Base-by-base conservation (phyloP, 1,284 basidiomycete genomes). In the Trametes versicolor region DNA sequence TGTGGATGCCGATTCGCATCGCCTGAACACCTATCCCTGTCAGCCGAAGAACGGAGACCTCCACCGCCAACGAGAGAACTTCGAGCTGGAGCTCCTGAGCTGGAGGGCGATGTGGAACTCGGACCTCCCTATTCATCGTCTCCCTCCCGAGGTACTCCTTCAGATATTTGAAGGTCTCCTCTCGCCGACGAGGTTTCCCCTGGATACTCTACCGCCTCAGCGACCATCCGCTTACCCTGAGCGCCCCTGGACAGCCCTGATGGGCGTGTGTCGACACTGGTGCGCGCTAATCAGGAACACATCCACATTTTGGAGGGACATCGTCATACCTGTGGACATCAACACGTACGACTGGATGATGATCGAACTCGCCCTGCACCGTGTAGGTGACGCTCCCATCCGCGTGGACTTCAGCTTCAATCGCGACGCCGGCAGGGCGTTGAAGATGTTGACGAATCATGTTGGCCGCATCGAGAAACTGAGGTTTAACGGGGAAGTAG, bases 91-190 rank as follows among this genome's bases (percentile, higher is more conserved):
- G 25, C 48, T 17, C 2, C 48, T 29, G 23, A 21, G 15, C 27
- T 29, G 27, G 12, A 29, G 5, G n/a, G 56, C 56, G 15, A 9
- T 50, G 17, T 27, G 47, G 32, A 58, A 58, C 23, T 32, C 56
- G 4, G 8, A 27, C 7, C 21, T 58, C 12, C 47, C 56, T 34
- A 27, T 58, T n/a, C 19, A 58, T 19, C 2, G 1, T 19, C 45
- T 58, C 21, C 56, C 56, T 2, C 23, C 25, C 47, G 56, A 58
- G 56, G 10, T 58, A 6, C 32, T 50, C 10, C 12, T 37, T 58
- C 34, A 25, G 36, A 7, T 13, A 34, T 21, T 21, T 50, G 21
- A 4, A 8, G 21, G 10, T 6, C 6, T 4, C 15, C 5, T n/a
- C 7, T 7, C 5, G 4, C 6, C 19, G 4, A 4, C 21, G 8